These are phyloP conservation scores for Coleophoma crateriformis DNA, from an alignment of 2,329 filamentous ascomycete genomes.

Conservation along the genomic window DNA sequence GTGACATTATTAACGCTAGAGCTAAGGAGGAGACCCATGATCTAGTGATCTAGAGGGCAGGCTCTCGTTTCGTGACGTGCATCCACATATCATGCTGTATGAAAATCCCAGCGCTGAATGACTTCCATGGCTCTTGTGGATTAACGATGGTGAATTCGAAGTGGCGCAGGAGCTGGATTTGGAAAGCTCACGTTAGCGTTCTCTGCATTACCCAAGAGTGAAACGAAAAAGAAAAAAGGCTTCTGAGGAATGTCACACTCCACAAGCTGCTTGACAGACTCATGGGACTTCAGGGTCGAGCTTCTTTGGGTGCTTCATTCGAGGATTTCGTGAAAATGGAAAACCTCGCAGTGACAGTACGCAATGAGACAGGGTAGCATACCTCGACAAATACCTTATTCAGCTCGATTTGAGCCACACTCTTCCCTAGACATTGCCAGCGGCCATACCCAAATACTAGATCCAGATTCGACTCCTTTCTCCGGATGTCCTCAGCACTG, in stretches of 20 bases:
- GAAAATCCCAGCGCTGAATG: neutral
- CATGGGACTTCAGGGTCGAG: no score
- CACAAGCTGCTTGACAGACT: no score
- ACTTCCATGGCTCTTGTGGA: neutral
- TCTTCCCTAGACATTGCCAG: slow-evolving; percentile 26
- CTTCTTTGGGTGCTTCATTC: no score
- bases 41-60: no score
- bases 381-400: slow-evolving; percentile 25
- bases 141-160: neutral
- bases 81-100: neutral
- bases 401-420: slow-evolving; percentile 25
- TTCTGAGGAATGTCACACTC: no score
- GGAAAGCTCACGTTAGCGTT: no score
- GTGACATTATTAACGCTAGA: no score
- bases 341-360: neutral
- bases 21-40: no score
- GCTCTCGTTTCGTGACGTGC: neutral
- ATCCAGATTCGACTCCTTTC: slow-evolving; percentile 33
- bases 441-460: slow-evolving; percentile 27
- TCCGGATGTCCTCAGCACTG: slow-evolving; percentile 14
- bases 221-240: no score
- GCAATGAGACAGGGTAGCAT: neutral
- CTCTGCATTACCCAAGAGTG: no score
- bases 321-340: no score
- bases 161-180: neutral